Percentiles rank a stretch among this genome's conserved stretches.
Conservation (phyloP, 2,329 filamentous ascomycete species). For the Lecanosticta acicola region DNA sequence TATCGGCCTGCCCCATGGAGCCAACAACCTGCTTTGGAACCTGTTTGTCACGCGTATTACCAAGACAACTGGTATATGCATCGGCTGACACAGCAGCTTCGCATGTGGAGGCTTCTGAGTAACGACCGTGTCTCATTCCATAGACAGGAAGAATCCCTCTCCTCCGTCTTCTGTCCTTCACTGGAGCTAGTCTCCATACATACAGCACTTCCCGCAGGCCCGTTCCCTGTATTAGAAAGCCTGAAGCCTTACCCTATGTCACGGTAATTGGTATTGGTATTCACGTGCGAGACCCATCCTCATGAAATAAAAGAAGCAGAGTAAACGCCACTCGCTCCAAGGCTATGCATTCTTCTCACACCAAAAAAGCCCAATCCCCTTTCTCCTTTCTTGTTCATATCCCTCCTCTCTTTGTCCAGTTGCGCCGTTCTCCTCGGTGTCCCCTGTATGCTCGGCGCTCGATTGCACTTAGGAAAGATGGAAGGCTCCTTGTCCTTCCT, state of each 20-base stretch:
- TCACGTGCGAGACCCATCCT: neutral
- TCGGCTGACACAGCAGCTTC: too few relatives aligned
- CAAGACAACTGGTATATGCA: too few relatives aligned
- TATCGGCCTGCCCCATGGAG: too few relatives aligned
- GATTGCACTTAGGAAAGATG: slow-evolving; percentile 57
- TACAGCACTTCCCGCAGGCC: neutral
- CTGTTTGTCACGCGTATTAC: too few relatives aligned
- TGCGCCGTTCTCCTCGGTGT: neutral
- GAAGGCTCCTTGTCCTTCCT: slow-evolving; percentile 95
- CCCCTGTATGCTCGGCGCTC: neutral
- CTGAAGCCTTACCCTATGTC: neutral
- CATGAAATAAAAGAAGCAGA: neutral
- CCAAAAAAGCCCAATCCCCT: neutral
- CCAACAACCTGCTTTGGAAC: too few relatives aligned
- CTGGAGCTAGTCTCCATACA: slow-evolving; percentile 7
- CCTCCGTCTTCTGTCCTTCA: neutral
- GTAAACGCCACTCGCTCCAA: neutral
- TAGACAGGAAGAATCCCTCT: neutral
- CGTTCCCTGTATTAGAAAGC: neutral
- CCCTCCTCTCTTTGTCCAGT: neutral
- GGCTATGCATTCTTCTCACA: neutral
- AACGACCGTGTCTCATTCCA: slow-evolving; percentile 9
- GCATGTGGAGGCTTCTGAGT: too few relatives aligned
- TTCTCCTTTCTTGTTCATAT: neutral
- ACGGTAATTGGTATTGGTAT: neutral